Base-by-base conservation (phyloP, 2,329 filamentous ascomycete genomes). In the Lizonia empirigonia region DNA sequence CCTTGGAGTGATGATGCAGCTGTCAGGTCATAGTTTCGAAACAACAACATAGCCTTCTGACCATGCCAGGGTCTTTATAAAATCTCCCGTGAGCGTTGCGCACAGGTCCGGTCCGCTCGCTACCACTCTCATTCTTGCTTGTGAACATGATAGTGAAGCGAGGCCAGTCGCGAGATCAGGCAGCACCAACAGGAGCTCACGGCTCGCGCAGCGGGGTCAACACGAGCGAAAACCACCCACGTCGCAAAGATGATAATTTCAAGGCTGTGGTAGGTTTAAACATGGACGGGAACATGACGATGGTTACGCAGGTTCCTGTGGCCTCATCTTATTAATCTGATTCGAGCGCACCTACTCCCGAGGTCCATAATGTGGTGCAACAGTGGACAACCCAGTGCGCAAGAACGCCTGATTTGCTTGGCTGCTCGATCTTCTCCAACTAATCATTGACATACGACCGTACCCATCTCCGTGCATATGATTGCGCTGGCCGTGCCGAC, bases 41-140 rank as follows among this genome's bases (percentile, higher is more conserved):
- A 56, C 50, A 56, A 55, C 55, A 55, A 37, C 35, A 37, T 37
- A 52, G 30, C 41, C 46, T 44, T 48, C 48, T 52, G 50, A 48
- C 50, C 42, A 52, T 29, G 35, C 37, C 46, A 58, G 47, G 50
- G 53, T 35, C 50, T 55, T 56, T 62, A 59, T 62, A 59, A 47
- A 54, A 54, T 38, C 44, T 54, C 34, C 42, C 35, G 38, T 12
- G 33, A 47, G 38, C 44, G 50, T 54, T 54, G 50, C 50, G 49
- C 49, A 52, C 49, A 52, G 49, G 49, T 37, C 41, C 49, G 49
- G 33, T 51, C 48, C 48, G 37, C 41, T 50, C 45, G 46, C 50
- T 53, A 49, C 37, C 49, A 46, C 39, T 34, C 34, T 20, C 45
- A 50, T 47, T 53, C 50, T 53, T 53, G 44, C 54, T 46, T 27